Evolutionary conservation across 129 eudicot species (phyloP).

Genomic region (Heracleum sosnowskyi): DNA sequence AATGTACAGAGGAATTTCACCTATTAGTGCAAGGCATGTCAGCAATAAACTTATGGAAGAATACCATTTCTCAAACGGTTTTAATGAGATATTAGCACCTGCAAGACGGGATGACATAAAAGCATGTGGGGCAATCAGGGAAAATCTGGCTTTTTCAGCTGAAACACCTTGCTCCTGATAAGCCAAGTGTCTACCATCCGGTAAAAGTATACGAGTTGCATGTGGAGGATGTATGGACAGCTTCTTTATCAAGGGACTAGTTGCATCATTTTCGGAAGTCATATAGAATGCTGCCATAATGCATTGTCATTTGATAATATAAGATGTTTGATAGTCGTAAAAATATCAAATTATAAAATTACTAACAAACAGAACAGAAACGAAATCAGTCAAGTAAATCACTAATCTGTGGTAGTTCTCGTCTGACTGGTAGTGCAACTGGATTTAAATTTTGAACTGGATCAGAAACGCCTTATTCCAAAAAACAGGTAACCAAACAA

Average conservation of each 20-base stretch:
- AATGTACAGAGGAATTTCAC: background rate
- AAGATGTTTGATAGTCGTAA: constrained; percentile 17
- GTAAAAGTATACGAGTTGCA: constrained; percentile 71
- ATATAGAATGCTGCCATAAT: constrained; percentile 59
- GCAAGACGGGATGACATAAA: constrained; percentile 84
- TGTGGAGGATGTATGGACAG: constrained; percentile 60
- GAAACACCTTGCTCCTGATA: constrained; percentile 83
- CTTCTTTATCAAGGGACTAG: constrained; percentile 46
- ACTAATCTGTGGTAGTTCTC: background rate
- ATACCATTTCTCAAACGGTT: constrained; percentile 1
- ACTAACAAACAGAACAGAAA: background rate
- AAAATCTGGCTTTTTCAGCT: constrained; percentile 52
- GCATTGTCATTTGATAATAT: constrained; percentile 29
- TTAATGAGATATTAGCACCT: constrained; percentile 41
- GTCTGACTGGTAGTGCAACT: background rate
- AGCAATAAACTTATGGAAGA: constrained; percentile 7
- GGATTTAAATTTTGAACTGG: no score
- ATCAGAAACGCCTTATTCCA: background rate
- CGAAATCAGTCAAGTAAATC: background rate
- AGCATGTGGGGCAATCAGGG: constrained; percentile 62
- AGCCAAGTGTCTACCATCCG: constrained; percentile 87
- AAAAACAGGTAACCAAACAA: background rate
- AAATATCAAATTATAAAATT: background rate
- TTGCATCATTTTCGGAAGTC: constrained; percentile 38
- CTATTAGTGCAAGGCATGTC: background rate